Evolutionary conservation across 371 early-diverging fungal genomes (phyloP).

Genomic region (Syncephalis plumigaleata): DNA sequence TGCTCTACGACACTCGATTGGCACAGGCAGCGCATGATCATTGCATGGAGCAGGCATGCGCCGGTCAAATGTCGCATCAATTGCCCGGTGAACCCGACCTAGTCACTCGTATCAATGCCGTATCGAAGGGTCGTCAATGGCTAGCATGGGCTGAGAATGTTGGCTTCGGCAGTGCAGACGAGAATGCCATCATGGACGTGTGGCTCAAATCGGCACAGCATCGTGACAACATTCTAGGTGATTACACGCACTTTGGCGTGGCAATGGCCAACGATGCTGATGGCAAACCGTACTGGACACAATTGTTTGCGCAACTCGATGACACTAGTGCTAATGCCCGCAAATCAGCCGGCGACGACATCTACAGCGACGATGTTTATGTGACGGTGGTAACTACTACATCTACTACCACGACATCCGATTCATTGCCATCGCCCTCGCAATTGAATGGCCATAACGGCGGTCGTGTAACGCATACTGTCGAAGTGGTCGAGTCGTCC

Average conservation of each 20-base stretch:
- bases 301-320: conserved; percentile 3
- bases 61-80: neutral
- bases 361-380: too few species aligned
- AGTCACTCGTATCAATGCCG: conserved; percentile 3
- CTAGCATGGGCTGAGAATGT: conserved; percentile 1
- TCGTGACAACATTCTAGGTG: conserved; percentile 6
- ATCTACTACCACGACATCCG: too few species aligned
- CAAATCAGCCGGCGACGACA: too few species aligned
- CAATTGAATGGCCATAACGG: too few species aligned
- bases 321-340: too few species aligned
- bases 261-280: neutral
- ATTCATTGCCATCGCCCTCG: too few species aligned
- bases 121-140: conserved; percentile 1
- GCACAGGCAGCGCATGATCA: neutral
- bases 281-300: conserved; percentile 3
- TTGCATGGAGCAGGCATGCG: neutral
- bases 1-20: neutral
- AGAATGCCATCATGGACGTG: neutral
- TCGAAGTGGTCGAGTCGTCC: too few species aligned
- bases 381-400: too few species aligned
- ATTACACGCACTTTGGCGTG: conserved; percentile 5
- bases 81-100: conserved; percentile 1
- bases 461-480: too few species aligned
- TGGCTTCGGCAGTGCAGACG: neutral
- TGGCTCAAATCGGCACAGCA: conserved; percentile 9